Base-by-base conservation (phyloP, 78 protist genomes). In the Speleostelium caveatum region DNA sequence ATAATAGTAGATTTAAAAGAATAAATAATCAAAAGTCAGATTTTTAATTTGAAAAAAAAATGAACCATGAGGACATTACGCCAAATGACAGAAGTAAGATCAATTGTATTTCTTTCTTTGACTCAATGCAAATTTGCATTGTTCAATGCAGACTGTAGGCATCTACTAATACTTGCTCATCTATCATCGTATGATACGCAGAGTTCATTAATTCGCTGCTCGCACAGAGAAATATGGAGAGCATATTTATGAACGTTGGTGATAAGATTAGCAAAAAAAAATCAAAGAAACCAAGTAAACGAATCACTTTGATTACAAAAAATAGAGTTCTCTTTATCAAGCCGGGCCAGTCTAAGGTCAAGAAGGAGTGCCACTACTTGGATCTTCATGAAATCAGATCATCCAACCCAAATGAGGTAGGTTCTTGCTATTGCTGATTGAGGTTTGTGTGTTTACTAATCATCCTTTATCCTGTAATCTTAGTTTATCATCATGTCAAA, bases 241-340 rank as follows among this genome's bases (percentile, higher is more conserved):
- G 53, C 10, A 59, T 60, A 26, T 59, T 58, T 49, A 42, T 83
- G 22, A 36, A 51, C 8, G 66, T 68, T 32, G 91, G 49, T 38
- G 91, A 83, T 33, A 83, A 83, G 75, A 83, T 83, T 59, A 83
- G 91, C 36, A 88, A 88, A n/a, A 69, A 88, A 26, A 75, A 69
- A 51, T 72, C 33, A 12, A 88, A 88, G 87, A 88, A 88, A 51
- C 86, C 94, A 62, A 78, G 87, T 41, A 88, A 75, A 73, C 61
- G 94, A 68, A 75, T 88, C 22, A 39, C 73, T 26, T 69, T 88
- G 58, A 21, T 88, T 8, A 78, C 89, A 75, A 76, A 75, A 28
- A 71, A 88, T 53, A 74, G 94, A 58, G 71, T 88, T 19, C 42
- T 78, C 21, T 88, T 59, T 39, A 5, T 75, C 19, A 78, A 69